Conservation (phyloP, 1,284 basidiomycete genomes). For the Ganoderma meredithae region DNA sequence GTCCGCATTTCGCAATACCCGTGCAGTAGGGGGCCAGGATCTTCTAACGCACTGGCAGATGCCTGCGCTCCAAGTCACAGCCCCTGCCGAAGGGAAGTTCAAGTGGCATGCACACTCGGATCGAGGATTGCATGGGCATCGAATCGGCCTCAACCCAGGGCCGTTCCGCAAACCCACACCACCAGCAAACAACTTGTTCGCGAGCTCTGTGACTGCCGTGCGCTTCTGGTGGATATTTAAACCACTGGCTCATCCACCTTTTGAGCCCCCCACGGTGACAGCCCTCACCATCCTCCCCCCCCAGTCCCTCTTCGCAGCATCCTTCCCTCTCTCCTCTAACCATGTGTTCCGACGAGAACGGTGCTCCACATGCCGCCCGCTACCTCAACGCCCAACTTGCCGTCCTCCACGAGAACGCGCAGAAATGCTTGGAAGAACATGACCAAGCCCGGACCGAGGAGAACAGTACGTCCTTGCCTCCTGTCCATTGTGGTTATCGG, state of each 20-base stretch:
- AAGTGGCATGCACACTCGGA: too few relatives aligned
- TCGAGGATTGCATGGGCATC: too few relatives aligned
- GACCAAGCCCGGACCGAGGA: constrained; percentile 22
- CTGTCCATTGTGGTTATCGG: background rate
- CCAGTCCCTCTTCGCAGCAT: background rate
- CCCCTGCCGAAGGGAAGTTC: too few relatives aligned
- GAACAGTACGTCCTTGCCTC: constrained; percentile 13
- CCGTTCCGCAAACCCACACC: too few relatives aligned
- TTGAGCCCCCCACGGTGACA: background rate
- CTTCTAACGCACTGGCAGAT: too few relatives aligned
- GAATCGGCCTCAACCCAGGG: too few relatives aligned
- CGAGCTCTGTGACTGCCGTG: too few relatives aligned
- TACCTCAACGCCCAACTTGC: constrained; percentile 32
- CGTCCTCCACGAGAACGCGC: constrained; percentile 3
- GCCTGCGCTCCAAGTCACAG: too few relatives aligned
- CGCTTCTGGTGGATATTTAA: background rate
- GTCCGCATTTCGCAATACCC: too few relatives aligned
- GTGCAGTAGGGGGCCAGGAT: too few relatives aligned
- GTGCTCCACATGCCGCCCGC: constrained; percentile 38
- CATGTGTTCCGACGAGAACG: constrained; percentile 45
- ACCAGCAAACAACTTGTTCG: too few relatives aligned
- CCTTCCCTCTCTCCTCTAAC: background rate
- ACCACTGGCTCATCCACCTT: background rate
- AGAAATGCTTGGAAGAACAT: constrained; percentile 38
- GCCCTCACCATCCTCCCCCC: background rate